phyloP scores from a whole-genome alignment of 179 eudicot species.

The Gypsophila paniculata region DNA sequence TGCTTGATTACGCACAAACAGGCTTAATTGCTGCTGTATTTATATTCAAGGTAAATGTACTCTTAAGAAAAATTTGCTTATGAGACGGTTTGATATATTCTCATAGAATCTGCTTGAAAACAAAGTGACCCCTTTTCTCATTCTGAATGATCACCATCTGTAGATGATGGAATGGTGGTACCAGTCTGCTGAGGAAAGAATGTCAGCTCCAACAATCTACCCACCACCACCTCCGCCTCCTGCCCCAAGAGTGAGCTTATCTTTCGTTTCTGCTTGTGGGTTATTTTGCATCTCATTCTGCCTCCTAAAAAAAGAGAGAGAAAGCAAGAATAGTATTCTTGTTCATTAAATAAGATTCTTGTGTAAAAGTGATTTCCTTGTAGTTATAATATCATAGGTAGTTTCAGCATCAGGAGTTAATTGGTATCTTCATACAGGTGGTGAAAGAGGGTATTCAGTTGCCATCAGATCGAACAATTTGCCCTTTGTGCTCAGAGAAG shows the following conservation, averaged over 20 bases:
- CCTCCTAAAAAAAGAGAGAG: background rate
- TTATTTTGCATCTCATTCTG: background rate
- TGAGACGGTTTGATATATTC: background rate
- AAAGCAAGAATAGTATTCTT: background rate
- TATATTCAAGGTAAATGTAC: conserved; percentile 68
- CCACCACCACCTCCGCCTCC: conserved; percentile 99
- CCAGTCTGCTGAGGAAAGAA: conserved; percentile 97
- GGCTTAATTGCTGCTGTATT: conserved; percentile 94
- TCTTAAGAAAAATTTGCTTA: background rate
- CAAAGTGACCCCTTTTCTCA: background rate
- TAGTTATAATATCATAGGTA: background rate
- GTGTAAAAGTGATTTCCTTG: background rate
- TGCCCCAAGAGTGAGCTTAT: conserved; percentile 58
- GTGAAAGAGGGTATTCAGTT: conserved; percentile 88
- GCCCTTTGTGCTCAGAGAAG: conserved; percentile 80
- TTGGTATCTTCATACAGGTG: conserved; percentile 43
- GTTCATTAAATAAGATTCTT: background rate
- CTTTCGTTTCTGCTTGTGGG: background rate
- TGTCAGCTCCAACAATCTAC: conserved; percentile 93
- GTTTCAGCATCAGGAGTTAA: background rate
- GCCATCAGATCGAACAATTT: conserved; percentile 66
- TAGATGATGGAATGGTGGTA: conserved; percentile 99
- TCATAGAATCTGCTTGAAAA: background rate
- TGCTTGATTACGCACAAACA: conserved; percentile 93
- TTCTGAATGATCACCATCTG: conserved; percentile 7